Evolutionary conservation across 176 grass and related monocot genomes (phyloP), one percentile per base, ranked within the genome.

Genomic region (Aechmea fasciata): DNA sequence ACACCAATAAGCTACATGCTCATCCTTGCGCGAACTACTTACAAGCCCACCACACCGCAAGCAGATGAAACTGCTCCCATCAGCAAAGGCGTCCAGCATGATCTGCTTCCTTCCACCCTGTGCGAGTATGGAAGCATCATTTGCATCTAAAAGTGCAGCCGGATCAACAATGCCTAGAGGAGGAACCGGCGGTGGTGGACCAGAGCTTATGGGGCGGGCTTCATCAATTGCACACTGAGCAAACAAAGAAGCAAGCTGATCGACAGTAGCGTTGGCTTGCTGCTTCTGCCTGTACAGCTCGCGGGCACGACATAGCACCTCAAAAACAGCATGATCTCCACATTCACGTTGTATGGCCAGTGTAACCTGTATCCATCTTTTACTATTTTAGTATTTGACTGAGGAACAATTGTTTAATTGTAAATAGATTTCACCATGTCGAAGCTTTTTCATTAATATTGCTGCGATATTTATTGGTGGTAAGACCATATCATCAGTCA

Each of bases 11-110:
- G 90, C 72, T 63, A 99, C 50, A 68, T 99, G 95, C 66, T 87
- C 90, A 15, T 99, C 84, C 74, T 85, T 99, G 26, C 95, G 89
- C 11, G 78, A 87, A 20, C 68, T 83, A 59, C 95, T 90, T 15
- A 90, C 75, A 19, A 99, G 84, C 59, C 95, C 95, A 3, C 87
- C 87, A 54, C 95, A 99, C 64, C 88, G 79, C 66, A 94, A 54
- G 73, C 95, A 99, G 49, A 99, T 87, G 79, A 99, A 99, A 71
- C 90, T 99, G 78, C 95, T 94, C 11, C 95, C 95, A 29, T 99
- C 90, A 0, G 74, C 75, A 73, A 99, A 99, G 0, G 95, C 95
- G 49, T 99, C 95, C 66, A 99, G 49, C 64, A 99, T 99, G 3
- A 94, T 77, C 71, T 99, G 95, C 73, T 87, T 88, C 80, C 82